These are phyloP conservation scores for Neonectria magnoliae DNA, from an alignment of 2,329 filamentous ascomycete species.

Conservation along the genomic window DNA sequence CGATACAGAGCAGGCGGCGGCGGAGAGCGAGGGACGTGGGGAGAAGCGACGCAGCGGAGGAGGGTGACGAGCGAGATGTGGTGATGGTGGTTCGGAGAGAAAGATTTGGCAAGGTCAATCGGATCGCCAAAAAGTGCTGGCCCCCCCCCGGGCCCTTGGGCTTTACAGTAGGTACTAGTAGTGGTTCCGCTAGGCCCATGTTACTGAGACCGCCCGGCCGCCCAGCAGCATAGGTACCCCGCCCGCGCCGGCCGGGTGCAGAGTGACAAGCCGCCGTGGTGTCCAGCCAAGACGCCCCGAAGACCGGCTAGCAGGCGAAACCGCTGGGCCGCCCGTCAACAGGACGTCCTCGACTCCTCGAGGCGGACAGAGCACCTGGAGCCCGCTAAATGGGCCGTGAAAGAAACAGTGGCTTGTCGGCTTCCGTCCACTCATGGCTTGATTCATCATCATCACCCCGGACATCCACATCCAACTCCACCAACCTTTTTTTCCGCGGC, in stretches of 20 bases:
- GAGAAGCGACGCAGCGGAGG: slow-evolving; percentile 28
- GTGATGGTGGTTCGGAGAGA: slow-evolving; percentile 45
- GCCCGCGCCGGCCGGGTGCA: slow-evolving; percentile 28
- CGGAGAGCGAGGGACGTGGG: slow-evolving; percentile 35
- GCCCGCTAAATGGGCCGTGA: slow-evolving; percentile 1
- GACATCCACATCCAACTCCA: slow-evolving; percentile 14
- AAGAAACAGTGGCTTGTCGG: neutral
- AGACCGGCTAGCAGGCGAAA: slow-evolving; percentile 30
- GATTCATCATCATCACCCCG: slow-evolving; percentile 27
- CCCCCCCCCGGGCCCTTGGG: slow-evolving; percentile 36
- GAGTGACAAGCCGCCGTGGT: slow-evolving; percentile 33
- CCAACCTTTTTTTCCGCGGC: neutral
- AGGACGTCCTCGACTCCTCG: neutral
- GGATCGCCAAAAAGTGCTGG: slow-evolving; percentile 43
- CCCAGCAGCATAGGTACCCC: slow-evolving; percentile 33
- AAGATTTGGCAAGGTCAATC: slow-evolving; percentile 46
- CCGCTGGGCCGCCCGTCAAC: slow-evolving; percentile 19
- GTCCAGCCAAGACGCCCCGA: slow-evolving; percentile 25
- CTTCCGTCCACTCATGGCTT: neutral
- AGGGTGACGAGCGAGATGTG: slow-evolving; percentile 29
- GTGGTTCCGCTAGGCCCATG: slow-evolving; percentile 39
- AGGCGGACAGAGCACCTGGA: slow-evolving; percentile 8
- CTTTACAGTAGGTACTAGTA: slow-evolving; percentile 14
- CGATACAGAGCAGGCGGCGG: slow-evolving; percentile 32
- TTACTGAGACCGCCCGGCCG: slow-evolving; percentile 31